A percentile compares a stretch with the other conserved stretches of the same genome.
Evolutionary conservation across 2,329 filamentous ascomycete genomes (phyloP).

Genomic region (Fusarium coffeatum): DNA sequence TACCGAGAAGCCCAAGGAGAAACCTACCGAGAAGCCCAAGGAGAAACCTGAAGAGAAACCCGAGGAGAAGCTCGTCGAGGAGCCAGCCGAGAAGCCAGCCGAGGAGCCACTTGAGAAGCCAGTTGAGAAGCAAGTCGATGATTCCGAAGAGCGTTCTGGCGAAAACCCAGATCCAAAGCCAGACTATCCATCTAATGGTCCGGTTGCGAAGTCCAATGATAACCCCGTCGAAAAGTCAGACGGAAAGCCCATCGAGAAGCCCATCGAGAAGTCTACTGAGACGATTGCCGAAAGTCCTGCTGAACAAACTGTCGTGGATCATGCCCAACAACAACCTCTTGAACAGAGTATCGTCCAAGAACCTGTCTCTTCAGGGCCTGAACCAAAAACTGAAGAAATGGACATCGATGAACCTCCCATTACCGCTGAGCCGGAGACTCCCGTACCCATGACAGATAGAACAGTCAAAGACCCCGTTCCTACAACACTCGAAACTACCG

Average conservation of each 20-base stretch:
- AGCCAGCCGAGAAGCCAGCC: not conserved
- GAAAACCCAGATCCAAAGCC: not conserved
- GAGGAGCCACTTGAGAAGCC: not conserved
- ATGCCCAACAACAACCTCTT: not conserved
- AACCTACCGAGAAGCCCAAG: not conserved
- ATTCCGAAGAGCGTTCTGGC: not conserved
- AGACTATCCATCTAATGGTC: not conserved
- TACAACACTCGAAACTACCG: conserved; percentile 3
- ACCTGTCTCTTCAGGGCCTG: conserved; percentile 33
- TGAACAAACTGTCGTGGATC: not conserved
- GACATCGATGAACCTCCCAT: conserved; percentile 50
- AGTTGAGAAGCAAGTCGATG: not conserved
- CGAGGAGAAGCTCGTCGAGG: not conserved
- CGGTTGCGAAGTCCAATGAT: not conserved
- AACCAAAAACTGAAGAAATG: conserved; percentile 57
- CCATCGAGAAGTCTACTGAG: not conserved
- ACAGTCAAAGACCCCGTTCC: not conserved
- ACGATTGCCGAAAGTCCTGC: not conserved
- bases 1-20: not conserved
- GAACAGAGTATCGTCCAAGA: conserved; percentile 1
- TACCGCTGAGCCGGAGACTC: conserved; percentile 13
- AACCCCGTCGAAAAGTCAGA: not conserved
- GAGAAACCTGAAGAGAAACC: not conserved
- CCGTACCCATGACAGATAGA: conserved; percentile 14
- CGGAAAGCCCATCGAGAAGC: not conserved